Percentiles rank a stretch among this genome's conserved stretches.
Evolutionary conservation across 2,329 filamentous ascomycete species (phyloP).

Genomic region (Trichoderma atroviride): DNA sequence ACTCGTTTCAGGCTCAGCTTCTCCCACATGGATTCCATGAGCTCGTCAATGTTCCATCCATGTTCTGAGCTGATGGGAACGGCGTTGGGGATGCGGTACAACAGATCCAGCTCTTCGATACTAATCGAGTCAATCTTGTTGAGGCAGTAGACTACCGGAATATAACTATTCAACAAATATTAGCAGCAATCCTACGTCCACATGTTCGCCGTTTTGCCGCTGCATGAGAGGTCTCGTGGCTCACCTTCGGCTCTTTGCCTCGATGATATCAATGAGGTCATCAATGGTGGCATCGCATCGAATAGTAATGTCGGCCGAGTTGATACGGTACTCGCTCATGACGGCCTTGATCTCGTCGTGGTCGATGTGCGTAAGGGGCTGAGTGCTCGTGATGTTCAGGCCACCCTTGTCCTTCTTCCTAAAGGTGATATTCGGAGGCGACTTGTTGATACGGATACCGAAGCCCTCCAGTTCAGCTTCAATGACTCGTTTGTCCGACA

Average conservation of each 20-base stretch:
- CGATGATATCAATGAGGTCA: slow-evolving; percentile 92
- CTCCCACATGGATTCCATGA: slow-evolving; percentile 98
- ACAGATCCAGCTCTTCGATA: slow-evolving; percentile 93
- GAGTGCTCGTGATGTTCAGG: slow-evolving; percentile 92
- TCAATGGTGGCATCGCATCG: slow-evolving; percentile 97
- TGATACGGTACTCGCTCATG: slow-evolving; percentile 95
- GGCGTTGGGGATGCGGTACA: slow-evolving; percentile 96
- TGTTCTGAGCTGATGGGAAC: slow-evolving; percentile 97
- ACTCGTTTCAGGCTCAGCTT: slow-evolving; percentile 88
- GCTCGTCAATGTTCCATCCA: slow-evolving; percentile 96
- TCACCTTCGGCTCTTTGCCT: slow-evolving; percentile 77
- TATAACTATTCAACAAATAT: slow-evolving; percentile 65
- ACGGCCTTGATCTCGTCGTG: slow-evolving; percentile 97
- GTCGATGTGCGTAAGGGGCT: slow-evolving; percentile 88
- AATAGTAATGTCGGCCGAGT: slow-evolving; percentile 95
- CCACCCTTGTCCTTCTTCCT: slow-evolving; percentile 99
- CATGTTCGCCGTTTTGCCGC: neutral
- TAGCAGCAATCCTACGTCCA: slow-evolving; percentile 1
- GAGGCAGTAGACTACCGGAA: slow-evolving; percentile 97
- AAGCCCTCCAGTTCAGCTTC: slow-evolving; percentile 96
- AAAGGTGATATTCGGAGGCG: slow-evolving; percentile 97
- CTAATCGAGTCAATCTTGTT: slow-evolving; percentile 99
- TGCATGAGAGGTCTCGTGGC: neutral
- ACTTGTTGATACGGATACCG: slow-evolving; percentile 96
- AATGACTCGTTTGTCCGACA: slow-evolving; percentile 95